Evolutionary conservation across 2,329 filamentous ascomycete genomes (phyloP), one percentile per base, ranked within the genome.

Genomic region (Fusarium incarnatum): DNA sequence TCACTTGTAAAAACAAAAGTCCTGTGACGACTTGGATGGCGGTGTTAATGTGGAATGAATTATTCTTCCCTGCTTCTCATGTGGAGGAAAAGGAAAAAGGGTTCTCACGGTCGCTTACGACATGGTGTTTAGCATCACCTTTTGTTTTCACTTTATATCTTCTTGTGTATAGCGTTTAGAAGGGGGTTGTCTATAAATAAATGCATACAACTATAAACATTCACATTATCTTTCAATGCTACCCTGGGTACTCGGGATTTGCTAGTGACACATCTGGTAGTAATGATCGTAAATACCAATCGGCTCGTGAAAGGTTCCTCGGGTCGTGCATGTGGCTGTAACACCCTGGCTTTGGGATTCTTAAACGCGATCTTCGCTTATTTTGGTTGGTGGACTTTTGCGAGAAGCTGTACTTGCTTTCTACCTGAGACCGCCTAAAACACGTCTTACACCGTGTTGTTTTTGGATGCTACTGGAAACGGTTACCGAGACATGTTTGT

Each of bases 111-210:
- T 58, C 27, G 25, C 47, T 63, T 54, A 63, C 37, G 46, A 40
- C 50, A 67, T 58, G 47, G 27, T 37, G 37, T 54, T 57, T 27
- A 44, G 64, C 37, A 66, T 61, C 34, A n/a, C 34, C 10, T n/a
- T 34, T 30, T 30, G 48, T 32, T 44, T 25, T 37, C 30, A 20
- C 48, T 42, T 22, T 23, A 47, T 55, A 44, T 48, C 46, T 50
- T 50, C 46, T 45, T 34, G 50, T 56, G 52, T 49, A 67, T 27
- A 68, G 64, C 64, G 57, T 64, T 13, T 68, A 56, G 52, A 68
- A 49, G 25, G 34, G 13, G 13, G n/a, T 37, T 63, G 41, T 47
- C n/a, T 53, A 20, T 15, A 53, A 54, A 53, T 34, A 22, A 56
- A 68, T 58, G 25, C 52, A 57, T 57, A 50, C 23, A 22, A 28